A percentile compares a stretch with the other conserved stretches of the same genome.
Evolutionary conservation across 1,284 basidiomycete species (phyloP).

Genomic region (Pseudozyma sp.): DNA sequence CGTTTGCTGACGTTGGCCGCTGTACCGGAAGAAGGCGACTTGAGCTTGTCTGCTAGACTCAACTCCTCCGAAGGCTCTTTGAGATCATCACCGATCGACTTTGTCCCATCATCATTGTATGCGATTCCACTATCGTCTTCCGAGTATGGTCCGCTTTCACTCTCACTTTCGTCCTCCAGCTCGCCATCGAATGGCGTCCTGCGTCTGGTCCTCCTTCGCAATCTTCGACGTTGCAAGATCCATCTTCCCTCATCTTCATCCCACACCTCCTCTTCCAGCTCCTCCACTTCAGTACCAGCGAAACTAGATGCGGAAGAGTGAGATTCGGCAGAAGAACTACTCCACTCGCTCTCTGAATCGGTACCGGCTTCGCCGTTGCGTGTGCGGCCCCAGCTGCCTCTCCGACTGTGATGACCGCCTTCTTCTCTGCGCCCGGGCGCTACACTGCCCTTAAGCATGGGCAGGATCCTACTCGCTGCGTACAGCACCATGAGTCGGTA

Average conservation of each 20-base stretch:
- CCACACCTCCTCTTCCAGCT: conserved; percentile 39
- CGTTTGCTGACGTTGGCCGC: too few species aligned
- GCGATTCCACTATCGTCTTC: conserved; percentile 42
- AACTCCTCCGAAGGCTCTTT: conserved; percentile 17
- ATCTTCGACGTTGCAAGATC: conserved; percentile 36
- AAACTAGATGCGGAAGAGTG: conserved; percentile 10
- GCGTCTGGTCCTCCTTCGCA: conserved; percentile 20
- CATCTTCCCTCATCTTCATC: conserved; percentile 37
- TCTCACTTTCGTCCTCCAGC: conserved; percentile 17
- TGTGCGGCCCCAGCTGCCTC: conserved; percentile 31
- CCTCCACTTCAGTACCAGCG: conserved; percentile 21
- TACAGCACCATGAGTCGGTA: conserved; percentile 66
- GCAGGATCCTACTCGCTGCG: conserved; percentile 63
- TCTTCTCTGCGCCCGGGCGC: conserved; percentile 5
- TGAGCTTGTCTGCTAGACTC: conserved; percentile 31
- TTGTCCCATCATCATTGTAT: conserved; percentile 30
- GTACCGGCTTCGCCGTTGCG: not conserved
- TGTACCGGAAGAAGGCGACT: conserved; percentile 12
- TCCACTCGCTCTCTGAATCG: conserved; percentile 18
- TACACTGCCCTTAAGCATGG: conserved; percentile 52
- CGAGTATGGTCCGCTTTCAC: conserved; percentile 15
- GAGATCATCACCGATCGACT: conserved; percentile 22
- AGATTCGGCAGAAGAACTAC: conserved; percentile 7
- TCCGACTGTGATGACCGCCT: not conserved
- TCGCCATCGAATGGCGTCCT: conserved; percentile 24